Percentiles rank a stretch among this genome's conserved stretches.
Conservation (phyloP, 1,284 basidiomycete species). For the Ustilago hordei region DNA sequence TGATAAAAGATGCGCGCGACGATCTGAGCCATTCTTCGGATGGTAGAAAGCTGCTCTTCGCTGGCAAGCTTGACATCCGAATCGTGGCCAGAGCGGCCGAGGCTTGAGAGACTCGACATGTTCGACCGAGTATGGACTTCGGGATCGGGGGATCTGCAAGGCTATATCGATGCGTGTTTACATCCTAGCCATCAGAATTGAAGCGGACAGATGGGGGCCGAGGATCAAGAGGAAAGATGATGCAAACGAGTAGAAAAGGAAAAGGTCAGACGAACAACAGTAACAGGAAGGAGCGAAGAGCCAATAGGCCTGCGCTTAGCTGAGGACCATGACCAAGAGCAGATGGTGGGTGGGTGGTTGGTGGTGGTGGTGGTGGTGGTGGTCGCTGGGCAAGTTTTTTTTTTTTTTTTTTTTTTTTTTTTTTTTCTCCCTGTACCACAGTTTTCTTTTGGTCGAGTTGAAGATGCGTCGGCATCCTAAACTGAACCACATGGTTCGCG, state of each 20-base stretch:
- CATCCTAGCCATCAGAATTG: neutral
- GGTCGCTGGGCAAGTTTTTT: constrained; percentile 2
- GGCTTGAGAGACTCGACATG: constrained; percentile 35
- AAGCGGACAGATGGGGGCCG: neutral
- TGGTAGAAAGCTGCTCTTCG: constrained; percentile 58
- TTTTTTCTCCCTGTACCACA: neutral
- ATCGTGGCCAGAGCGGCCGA: constrained; percentile 41
- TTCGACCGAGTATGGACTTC: neutral
- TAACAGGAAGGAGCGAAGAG: neutral
- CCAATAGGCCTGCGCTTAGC: constrained; percentile 14
- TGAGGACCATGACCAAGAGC: constrained; percentile 20
- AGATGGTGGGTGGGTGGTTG: too few relatives aligned
- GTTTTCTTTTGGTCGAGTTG: constrained; percentile 3
- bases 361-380: constrained; percentile 3
- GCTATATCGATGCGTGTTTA: neutral
- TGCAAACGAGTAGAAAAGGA: constrained; percentile 6
- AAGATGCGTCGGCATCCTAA: too few relatives aligned
- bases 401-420: too few relatives aligned
- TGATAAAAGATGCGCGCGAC: constrained; percentile 95
- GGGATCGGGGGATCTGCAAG: constrained; percentile 1
- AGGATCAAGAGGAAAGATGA: neutral
- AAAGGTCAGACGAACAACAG: constrained; percentile 27
- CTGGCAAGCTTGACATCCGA: constrained; percentile 53
- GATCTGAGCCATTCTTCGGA: constrained; percentile 81
- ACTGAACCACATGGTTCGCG: too few relatives aligned